phyloP scores from a whole-genome alignment of 345 rosid genomes.

The Gossypium anomalum region DNA sequence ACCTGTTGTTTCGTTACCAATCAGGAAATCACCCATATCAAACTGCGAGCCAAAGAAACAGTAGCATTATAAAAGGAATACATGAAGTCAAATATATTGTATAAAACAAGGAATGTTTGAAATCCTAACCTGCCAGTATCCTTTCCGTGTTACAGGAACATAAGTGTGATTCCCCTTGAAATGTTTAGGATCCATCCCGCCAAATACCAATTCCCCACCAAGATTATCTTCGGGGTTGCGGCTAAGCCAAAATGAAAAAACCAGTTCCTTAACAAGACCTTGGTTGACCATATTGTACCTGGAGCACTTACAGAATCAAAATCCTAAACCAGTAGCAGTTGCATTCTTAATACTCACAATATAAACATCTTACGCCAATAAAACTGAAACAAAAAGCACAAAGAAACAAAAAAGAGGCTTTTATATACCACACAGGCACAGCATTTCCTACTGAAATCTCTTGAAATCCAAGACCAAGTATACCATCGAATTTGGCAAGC shows the following conservation, averaged over 20 bases:
- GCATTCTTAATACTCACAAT: background rate
- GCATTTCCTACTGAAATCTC: conserved; percentile 62
- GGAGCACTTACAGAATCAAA: conserved; percentile 15
- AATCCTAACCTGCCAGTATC: conserved; percentile 69
- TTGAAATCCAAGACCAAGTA: conserved; percentile 75
- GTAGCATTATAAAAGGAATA: background rate
- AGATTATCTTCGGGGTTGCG: conserved; percentile 54
- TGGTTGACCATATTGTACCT: conserved; percentile 77
- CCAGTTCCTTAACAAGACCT: conserved; percentile 53
- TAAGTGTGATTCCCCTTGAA: conserved; percentile 61
- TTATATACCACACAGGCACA: conserved; percentile 56
- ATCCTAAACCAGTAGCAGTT: background rate
- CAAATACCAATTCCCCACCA: conserved; percentile 73
- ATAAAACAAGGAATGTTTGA: background rate
- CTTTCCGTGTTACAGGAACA: conserved; percentile 59
- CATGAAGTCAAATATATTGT: background rate
- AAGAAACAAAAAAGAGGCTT: background rate
- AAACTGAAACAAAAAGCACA: background rate
- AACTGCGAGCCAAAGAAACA: conserved; percentile 42
- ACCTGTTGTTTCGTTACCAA: conserved; percentile 58
- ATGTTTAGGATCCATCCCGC: conserved; percentile 60
- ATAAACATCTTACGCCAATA: conserved; percentile 1
- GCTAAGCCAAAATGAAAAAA: conserved; percentile 80
- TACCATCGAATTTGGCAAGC: conserved; percentile 81
- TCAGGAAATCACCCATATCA: conserved; percentile 62